These are phyloP conservation scores for Oryza glaberrima DNA, from an alignment of 176 grass and related monocot genomes.

Conservation along the genomic window DNA sequence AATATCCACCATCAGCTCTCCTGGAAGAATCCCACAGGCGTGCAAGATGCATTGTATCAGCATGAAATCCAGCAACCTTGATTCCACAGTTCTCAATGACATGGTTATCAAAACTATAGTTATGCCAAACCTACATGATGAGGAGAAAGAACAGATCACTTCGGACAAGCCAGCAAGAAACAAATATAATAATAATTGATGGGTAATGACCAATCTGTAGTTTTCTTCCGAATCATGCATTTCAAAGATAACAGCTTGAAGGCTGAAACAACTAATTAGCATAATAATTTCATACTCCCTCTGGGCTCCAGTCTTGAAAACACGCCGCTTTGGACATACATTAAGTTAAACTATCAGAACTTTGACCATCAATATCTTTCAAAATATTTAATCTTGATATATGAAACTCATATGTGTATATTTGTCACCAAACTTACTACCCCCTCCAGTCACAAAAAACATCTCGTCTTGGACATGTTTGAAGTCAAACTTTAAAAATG, in stretches of 20 bases:
- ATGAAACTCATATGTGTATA: no score
- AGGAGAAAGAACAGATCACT: conserved; percentile 31
- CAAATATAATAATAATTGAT: conserved; percentile 22
- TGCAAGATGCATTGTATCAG: conserved; percentile 97
- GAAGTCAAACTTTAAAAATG: no score
- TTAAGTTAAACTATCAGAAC: no score
- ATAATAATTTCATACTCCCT: neutral
- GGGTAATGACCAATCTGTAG: conserved; percentile 12
- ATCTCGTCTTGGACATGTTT: no score
- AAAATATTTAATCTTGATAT: no score
- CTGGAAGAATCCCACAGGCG: conserved; percentile 93
- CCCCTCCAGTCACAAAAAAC: no score
- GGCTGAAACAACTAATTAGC: neutral
- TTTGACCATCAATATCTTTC: no score
- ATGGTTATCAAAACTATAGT: conserved; percentile 96
- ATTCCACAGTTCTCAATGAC: conserved; percentile 83
- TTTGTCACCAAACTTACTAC: no score
- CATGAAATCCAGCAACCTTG: conserved; percentile 83
- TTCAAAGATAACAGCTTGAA: conserved; percentile 15
- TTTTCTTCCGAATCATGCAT: neutral
- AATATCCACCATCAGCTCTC: conserved; percentile 81
- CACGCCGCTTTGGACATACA: no score
- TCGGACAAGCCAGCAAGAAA: conserved; percentile 37
- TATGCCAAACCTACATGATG: conserved; percentile 90
- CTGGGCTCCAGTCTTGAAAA: neutral